These are phyloP conservation scores for Eucalyptus dawsonii DNA, from an alignment of 345 rosid genomes.

Conservation along the genomic window DNA sequence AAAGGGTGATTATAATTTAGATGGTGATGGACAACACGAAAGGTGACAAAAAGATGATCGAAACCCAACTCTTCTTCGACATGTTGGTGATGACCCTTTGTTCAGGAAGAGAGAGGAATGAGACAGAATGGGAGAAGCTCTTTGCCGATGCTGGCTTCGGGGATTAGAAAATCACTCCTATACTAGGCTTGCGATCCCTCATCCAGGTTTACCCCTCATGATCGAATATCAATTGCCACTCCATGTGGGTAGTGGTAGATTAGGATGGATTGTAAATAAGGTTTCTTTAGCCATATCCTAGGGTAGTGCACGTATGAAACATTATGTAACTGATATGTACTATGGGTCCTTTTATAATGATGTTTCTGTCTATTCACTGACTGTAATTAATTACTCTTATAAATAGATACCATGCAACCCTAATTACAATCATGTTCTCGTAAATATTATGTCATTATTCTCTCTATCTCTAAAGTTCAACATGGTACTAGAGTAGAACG, in stretches of 20 bases:
- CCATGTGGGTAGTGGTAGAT: neutral
- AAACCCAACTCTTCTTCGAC: slow-evolving; percentile 6
- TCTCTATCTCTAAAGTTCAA: neutral
- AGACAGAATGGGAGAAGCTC: slow-evolving; percentile 5
- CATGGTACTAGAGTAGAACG: neutral
- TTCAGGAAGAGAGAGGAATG: neutral
- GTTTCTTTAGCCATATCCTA: neutral
- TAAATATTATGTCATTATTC: neutral
- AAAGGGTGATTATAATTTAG: neutral
- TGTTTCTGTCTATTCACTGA: fast-evolving
- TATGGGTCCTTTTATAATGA: neutral
- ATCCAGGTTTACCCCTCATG: neutral
- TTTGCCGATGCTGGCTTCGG: slow-evolving; percentile 5
- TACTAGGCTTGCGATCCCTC: neutral
- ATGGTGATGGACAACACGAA: neutral
- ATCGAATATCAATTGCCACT: neutral
- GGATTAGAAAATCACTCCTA: neutral
- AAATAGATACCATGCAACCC: neutral
- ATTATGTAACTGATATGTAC: neutral
- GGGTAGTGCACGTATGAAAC: neutral
- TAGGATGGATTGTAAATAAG: neutral
- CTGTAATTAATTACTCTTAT: neutral
- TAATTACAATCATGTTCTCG: neutral
- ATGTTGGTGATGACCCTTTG: neutral
- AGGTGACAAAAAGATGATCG: neutral